These are phyloP conservation scores for Primulina tabacum DNA, from an alignment of 257 asterid species.

Conservation along the genomic window DNA sequence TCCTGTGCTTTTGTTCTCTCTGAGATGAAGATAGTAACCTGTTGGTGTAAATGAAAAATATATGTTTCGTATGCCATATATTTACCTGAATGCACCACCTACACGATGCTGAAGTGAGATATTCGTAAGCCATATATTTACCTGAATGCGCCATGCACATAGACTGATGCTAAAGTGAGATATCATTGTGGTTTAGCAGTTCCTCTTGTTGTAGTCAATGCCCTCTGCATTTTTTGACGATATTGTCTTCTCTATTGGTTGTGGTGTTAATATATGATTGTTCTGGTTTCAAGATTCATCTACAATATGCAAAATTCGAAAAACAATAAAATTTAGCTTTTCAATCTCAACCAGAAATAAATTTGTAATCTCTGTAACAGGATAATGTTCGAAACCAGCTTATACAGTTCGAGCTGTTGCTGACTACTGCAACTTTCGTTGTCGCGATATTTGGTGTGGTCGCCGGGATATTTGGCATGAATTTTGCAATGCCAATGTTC, in stretches of 20 bases:
- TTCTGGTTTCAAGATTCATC: not conserved
- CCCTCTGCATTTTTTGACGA: not conserved
- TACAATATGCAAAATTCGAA: not conserved
- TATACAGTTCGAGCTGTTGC: conserved; percentile 52
- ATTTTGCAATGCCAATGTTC: conserved; percentile 38
- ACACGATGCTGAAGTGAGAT: no score
- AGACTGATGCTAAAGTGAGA: not conserved
- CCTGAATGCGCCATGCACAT: no score
- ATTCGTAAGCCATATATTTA: no score
- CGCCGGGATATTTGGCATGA: conserved; percentile 61
- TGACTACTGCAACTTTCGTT: conserved; percentile 56
- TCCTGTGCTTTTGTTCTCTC: not conserved
- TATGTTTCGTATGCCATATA: not conserved
- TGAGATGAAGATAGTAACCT: not conserved
- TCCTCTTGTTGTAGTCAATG: not conserved
- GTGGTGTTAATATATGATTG: not conserved
- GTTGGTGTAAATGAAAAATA: not conserved
- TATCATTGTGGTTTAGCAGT: not conserved
- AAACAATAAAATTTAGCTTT: no score
- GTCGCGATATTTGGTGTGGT: conserved; percentile 62
- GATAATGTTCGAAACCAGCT: conserved; percentile 62
- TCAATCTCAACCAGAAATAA: not conserved
- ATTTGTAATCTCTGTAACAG: conserved; percentile 30
- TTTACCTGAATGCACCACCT: no score
- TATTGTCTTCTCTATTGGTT: no score